These are phyloP conservation scores for Pseudozyma tsukubaensis DNA, from an alignment of 1,284 basidiomycete genomes.

Conservation along the genomic window DNA sequence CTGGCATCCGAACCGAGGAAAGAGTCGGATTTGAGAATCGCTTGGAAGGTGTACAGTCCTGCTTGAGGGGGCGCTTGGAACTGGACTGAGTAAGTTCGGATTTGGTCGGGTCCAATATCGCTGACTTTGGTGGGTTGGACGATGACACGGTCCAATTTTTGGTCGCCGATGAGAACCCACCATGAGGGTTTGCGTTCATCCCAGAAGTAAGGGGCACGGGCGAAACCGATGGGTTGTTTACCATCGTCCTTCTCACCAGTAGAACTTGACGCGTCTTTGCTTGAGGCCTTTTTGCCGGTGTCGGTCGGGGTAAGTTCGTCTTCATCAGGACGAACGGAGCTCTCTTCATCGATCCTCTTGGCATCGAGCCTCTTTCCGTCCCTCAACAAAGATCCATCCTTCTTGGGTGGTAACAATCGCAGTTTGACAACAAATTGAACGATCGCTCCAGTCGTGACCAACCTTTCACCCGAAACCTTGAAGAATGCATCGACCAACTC, in stretches of 20 bases:
- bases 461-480: slow-evolving; percentile 85
- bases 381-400: slow-evolving; percentile 56
- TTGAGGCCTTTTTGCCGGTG: background rate
- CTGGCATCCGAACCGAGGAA: slow-evolving; percentile 81
- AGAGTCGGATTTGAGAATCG: slow-evolving; percentile 86
- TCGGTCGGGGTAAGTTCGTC: slow-evolving; percentile 26
- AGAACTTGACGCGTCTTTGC: slow-evolving; percentile 1
- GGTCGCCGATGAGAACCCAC: slow-evolving; percentile 80
- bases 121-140: slow-evolving; percentile 87
- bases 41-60: slow-evolving; percentile 89
- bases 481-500: slow-evolving; percentile 87
- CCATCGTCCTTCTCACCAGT: slow-evolving; percentile 67
- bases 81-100: slow-evolving; percentile 86
- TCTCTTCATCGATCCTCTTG: slow-evolving; percentile 69
- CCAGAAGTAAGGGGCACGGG: slow-evolving; percentile 87
- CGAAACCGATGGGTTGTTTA: slow-evolving; percentile 74
- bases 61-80: slow-evolving; percentile 92
- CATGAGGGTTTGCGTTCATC: slow-evolving; percentile 69
- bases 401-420: slow-evolving; percentile 74
- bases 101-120: slow-evolving; percentile 74
- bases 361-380: slow-evolving; percentile 56
- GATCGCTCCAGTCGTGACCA: slow-evolving; percentile 88
- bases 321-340: slow-evolving; percentile 60
- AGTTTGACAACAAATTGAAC: slow-evolving; percentile 88
- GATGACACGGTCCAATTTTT: slow-evolving; percentile 87